Evolutionary conservation across 768 basidiomycete genomes (phyloP).

Genomic region (Serendipita vermifera): DNA sequence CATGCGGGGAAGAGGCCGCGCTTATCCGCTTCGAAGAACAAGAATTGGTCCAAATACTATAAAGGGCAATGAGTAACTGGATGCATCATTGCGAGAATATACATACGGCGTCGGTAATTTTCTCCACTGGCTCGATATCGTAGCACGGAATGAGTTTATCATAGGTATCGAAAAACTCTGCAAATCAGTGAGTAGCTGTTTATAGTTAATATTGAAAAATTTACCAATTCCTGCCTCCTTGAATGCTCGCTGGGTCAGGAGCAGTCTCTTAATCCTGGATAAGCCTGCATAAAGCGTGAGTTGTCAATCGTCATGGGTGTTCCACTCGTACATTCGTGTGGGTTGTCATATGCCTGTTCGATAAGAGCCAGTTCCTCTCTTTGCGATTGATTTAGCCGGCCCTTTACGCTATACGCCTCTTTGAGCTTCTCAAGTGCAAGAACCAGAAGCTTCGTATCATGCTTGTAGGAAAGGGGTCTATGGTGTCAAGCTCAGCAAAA

Average conservation of each 20-base stretch:
- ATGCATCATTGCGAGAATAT: neutral
- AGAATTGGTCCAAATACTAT: conserved; percentile 91
- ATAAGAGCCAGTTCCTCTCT: conserved; percentile 96
- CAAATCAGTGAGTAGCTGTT: neutral
- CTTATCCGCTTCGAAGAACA: conserved; percentile 98
- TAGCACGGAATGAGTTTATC: conserved; percentile 98
- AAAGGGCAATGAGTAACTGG: conserved; percentile 14
- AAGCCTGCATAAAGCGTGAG: conserved; percentile 35
- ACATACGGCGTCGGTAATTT: conserved; percentile 93
- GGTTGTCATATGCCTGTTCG: conserved; percentile 98
- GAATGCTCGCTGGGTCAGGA: conserved; percentile 95
- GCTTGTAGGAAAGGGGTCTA: conserved; percentile 93
- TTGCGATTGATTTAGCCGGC: conserved; percentile 93
- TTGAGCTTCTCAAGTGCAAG: conserved; percentile 96
- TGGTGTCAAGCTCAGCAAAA: neutral
- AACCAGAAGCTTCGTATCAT: conserved; percentile 95
- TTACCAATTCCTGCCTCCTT: conserved; percentile 81
- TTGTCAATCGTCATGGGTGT: neutral
- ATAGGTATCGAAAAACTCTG: conserved; percentile 89
- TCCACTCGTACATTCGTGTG: conserved; percentile 70
- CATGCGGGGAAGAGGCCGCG: conserved; percentile 95
- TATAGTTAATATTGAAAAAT: neutral
- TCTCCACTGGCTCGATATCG: conserved; percentile 98
- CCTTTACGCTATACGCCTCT: conserved; percentile 95
- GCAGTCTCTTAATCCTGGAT: conserved; percentile 92